Percentiles rank a stretch among this genome's conserved stretches.
These are phyloP conservation scores for Sphaerobolus stellatus DNA, from an alignment of 1,284 basidiomycete genomes.

Conservation along the genomic window DNA sequence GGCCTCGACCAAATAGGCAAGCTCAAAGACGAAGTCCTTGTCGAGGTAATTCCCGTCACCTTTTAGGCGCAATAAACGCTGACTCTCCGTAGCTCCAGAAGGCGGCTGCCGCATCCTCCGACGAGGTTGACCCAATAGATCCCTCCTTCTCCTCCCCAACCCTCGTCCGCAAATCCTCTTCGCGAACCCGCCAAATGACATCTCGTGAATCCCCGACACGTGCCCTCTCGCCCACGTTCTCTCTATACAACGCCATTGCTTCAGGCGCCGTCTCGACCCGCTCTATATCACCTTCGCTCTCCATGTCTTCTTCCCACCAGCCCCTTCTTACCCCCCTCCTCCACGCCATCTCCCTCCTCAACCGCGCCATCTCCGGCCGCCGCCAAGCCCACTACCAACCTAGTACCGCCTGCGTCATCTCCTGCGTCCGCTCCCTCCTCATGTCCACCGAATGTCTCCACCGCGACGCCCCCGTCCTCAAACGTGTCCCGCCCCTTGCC, in stretches of 20 bases:
- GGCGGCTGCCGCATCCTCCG: no score
- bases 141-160: neutral
- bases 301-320: conserved; percentile 14
- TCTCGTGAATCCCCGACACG: conserved; percentile 18
- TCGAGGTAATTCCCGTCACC: conserved; percentile 6
- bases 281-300: conserved; percentile 15
- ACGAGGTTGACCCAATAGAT: neutral
- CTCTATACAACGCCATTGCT: conserved; percentile 17
- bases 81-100: conserved; percentile 1
- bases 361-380: conserved; percentile 77
- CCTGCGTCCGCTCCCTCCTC: conserved; percentile 89
- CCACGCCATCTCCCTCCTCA: conserved; percentile 83
- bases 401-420: conserved; percentile 87
- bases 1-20: conserved; percentile 13
- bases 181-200: neutral
- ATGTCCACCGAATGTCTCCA: conserved; percentile 83
- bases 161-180: neutral
- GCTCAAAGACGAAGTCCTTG: conserved; percentile 11
- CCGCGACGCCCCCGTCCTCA: conserved; percentile 76
- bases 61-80: neutral
- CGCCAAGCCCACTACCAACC: conserved; percentile 82
- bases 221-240: conserved; percentile 21
- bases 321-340: conserved; percentile 75
- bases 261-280: conserved; percentile 17
- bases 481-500: conserved; percentile 64